Conservation (phyloP, 371 early-diverging fungal species). For the Actinomortierella wolfii region DNA sequence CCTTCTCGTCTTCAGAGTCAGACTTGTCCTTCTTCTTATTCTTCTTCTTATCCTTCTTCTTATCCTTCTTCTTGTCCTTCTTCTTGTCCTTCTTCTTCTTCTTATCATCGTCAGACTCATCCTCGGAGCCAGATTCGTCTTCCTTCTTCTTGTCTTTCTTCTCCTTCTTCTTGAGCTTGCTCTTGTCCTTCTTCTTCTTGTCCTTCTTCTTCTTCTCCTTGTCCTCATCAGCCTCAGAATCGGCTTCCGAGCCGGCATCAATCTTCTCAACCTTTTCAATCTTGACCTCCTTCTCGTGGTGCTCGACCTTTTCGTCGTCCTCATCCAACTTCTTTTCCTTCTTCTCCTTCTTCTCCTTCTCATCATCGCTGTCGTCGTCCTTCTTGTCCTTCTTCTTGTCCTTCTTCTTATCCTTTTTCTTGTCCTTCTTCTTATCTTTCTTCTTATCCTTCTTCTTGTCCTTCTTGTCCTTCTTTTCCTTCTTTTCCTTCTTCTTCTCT, state of each 20-base stretch:
- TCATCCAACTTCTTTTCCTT: slow-evolving; percentile 7
- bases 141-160: neutral
- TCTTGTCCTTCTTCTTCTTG: neutral
- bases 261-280: neutral
- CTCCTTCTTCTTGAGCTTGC: neutral
- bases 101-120: neutral
- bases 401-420: slow-evolving; percentile 36
- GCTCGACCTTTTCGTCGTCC: slow-evolving; percentile 4
- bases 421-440: slow-evolving; percentile 58
- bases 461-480: slow-evolving; percentile 77
- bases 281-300: slow-evolving; percentile 3
- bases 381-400: slow-evolving; percentile 9
- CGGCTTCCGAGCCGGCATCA: too few relatives aligned
- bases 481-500: slow-evolving; percentile 29
- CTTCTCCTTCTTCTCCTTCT: slow-evolving; percentile 8
- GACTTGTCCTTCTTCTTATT: slow-evolving; percentile 6
- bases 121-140: neutral
- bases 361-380: neutral
- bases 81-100: slow-evolving; percentile 10
- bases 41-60: slow-evolving; percentile 2
- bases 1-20: neutral
- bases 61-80: slow-evolving; percentile 9
- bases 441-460: slow-evolving; percentile 64
- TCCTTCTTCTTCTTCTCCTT: slow-evolving; percentile 5
- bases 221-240: slow-evolving; percentile 1